Percentiles rank a stretch among this genome's conserved stretches.
Evolutionary conservation across 768 basidiomycete genomes (phyloP).

Genomic region (Mycena floridula): DNA sequence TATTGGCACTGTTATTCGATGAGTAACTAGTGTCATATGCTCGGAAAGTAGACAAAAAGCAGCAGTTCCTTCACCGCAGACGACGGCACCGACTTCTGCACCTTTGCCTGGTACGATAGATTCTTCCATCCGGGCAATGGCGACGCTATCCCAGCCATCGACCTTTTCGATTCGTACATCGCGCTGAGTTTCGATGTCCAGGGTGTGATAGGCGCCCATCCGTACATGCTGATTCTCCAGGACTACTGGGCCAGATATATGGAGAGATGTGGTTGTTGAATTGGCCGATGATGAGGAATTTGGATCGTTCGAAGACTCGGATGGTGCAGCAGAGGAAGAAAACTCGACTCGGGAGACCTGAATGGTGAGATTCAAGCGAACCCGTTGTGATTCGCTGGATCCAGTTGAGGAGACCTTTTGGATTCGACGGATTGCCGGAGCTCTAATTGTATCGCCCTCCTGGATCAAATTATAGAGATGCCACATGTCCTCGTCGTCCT

Average conservation of each 20-base stretch:
- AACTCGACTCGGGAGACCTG: slow-evolving; percentile 77
- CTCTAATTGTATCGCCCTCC: slow-evolving; percentile 80
- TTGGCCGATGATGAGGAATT: slow-evolving; percentile 23
- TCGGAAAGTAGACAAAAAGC: slow-evolving; percentile 93
- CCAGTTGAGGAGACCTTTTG: slow-evolving; percentile 89
- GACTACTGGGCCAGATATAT: slow-evolving; percentile 82
- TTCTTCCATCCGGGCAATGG: slow-evolving; percentile 76
- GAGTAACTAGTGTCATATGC: slow-evolving; percentile 92
- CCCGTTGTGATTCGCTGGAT: slow-evolving; percentile 86
- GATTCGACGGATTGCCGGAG: slow-evolving; percentile 82
- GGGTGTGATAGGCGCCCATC: slow-evolving; percentile 90
- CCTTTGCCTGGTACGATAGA: slow-evolving; percentile 90
- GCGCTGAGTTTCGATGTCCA: slow-evolving; percentile 88
- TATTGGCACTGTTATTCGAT: slow-evolving; percentile 82
- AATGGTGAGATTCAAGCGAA: slow-evolving; percentile 81
- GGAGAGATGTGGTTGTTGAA: slow-evolving; percentile 54
- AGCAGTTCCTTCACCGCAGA: slow-evolving; percentile 93
- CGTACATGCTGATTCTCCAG: slow-evolving; percentile 86
- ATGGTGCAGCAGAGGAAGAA: slow-evolving; percentile 57
- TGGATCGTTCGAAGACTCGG: slow-evolving; percentile 35
- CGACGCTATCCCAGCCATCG: slow-evolving; percentile 91
- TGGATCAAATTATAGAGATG: slow-evolving; percentile 97
- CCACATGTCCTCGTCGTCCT: slow-evolving; percentile 99
- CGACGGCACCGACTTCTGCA: slow-evolving; percentile 93
- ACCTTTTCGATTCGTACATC: slow-evolving; percentile 85